phyloP scores from a whole-genome alignment of 2,329 filamentous ascomycete genomes.

The Aspergillus sp. region DNA sequence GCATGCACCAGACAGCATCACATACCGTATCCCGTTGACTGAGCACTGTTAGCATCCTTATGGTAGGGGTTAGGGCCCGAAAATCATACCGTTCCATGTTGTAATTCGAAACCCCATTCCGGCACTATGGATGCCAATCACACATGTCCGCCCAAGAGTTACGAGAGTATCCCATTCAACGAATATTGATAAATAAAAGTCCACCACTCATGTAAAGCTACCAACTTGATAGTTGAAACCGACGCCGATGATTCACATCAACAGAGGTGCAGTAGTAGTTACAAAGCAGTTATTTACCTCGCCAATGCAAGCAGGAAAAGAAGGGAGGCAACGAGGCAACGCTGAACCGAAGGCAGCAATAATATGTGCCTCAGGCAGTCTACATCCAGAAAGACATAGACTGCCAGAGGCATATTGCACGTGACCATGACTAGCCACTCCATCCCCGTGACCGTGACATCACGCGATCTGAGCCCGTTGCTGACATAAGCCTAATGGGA shows the following conservation, averaged over 20 bases:
- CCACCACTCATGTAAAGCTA: not conserved
- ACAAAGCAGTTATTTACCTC: too few relatives aligned
- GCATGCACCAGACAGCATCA: not conserved
- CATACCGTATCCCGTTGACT: conserved; percentile 79
- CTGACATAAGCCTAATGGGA: conserved; percentile 20
- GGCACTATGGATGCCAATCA: conserved; percentile 12
- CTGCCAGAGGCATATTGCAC: not conserved
- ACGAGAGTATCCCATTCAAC: not conserved
- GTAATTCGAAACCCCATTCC: conserved; percentile 78
- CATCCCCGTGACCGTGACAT: conserved; percentile 29
- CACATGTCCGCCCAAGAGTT: conserved; percentile 17
- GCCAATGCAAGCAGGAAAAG: too few relatives aligned
- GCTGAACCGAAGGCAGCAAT: too few relatives aligned
- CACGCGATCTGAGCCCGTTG: conserved; percentile 20
- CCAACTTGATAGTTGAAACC: not conserved
- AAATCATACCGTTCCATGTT: conserved; percentile 75
- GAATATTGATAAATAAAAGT: not conserved
- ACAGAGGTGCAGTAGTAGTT: not conserved
- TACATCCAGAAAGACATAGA: too few relatives aligned
- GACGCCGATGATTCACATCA: not conserved
- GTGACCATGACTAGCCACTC: not conserved
- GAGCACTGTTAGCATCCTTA: conserved; percentile 26
- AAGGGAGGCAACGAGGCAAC: too few relatives aligned
- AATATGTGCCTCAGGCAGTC: too few relatives aligned
- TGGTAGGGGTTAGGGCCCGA: too few relatives aligned